A percentile compares a stretch with the other conserved stretches of the same genome.
Conservation (phyloP, 2,329 filamentous ascomycete genomes). For the Onygenales sp. region DNA sequence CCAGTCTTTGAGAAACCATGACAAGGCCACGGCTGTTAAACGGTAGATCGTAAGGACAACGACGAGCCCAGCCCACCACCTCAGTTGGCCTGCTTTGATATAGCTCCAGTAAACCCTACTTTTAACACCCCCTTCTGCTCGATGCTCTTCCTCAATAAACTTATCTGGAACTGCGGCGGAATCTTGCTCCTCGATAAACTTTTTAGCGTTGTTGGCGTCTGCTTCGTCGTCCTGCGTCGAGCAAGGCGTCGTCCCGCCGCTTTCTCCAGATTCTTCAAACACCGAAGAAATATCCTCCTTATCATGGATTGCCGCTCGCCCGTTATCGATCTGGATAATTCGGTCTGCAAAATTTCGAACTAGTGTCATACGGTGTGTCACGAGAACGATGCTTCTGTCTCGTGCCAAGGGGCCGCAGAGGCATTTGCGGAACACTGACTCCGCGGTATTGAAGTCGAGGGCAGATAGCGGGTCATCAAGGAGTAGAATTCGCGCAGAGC, state of each 20-base stretch:
- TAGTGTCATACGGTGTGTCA: slow-evolving; percentile 60
- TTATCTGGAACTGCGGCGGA: slow-evolving; percentile 55
- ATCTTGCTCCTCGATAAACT: slow-evolving; percentile 30
- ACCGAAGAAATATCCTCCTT: slow-evolving; percentile 38
- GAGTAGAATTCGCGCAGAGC: slow-evolving; percentile 43
- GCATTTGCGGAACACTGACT: slow-evolving; percentile 49
- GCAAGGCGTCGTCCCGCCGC: slow-evolving; percentile 10
- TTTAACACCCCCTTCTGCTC: slow-evolving; percentile 66
- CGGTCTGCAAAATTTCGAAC: slow-evolving; percentile 65
- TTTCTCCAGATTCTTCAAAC: slow-evolving; percentile 27
- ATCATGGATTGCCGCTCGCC: slow-evolving; percentile 44
- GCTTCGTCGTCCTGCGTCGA: slow-evolving; percentile 15
- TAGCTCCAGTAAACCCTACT: slow-evolving; percentile 74
- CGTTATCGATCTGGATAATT: slow-evolving; percentile 59
- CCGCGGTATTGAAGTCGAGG: slow-evolving; percentile 55
- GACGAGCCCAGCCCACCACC: slow-evolving; percentile 62
- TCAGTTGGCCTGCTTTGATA: slow-evolving; percentile 66
- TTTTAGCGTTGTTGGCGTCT: too few species aligned
- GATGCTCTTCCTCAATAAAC: slow-evolving; percentile 69
- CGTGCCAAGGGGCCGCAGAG: slow-evolving; percentile 46
- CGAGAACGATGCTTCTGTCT: slow-evolving; percentile 47
- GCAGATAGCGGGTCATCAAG: slow-evolving; percentile 53
- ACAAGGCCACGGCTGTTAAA: slow-evolving; percentile 54
- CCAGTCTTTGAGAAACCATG: slow-evolving; percentile 81
- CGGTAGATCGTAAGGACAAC: slow-evolving; percentile 55